Evolutionary conservation across 257 asterid genomes (phyloP).

Genomic region (Ilex aquifolium): DNA sequence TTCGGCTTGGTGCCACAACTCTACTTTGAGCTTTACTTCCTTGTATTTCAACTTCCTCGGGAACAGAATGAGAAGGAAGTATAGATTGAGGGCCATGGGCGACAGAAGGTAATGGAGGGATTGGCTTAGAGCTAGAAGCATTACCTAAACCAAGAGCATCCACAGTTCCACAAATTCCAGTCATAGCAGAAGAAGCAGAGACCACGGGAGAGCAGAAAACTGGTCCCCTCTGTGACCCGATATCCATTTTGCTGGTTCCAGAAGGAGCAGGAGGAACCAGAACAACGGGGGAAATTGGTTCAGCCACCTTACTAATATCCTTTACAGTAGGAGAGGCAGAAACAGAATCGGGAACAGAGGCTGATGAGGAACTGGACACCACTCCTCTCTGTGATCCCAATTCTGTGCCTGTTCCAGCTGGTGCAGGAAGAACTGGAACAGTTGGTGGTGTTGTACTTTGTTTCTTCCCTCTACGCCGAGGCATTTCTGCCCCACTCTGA

Average conservation of each 20-base stretch:
- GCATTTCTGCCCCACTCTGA: constrained; percentile 57
- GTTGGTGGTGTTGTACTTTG: constrained; percentile 31
- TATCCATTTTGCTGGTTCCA: constrained; percentile 22
- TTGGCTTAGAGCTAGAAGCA: constrained; percentile 29
- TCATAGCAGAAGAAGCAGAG: constrained; percentile 26
- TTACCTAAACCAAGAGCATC: constrained; percentile 30
- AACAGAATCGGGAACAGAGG: constrained; percentile 10
- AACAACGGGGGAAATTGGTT: constrained; percentile 16
- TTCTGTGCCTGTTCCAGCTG: constrained; percentile 10
- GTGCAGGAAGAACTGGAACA: constrained; percentile 26
- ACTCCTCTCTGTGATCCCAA: constrained; percentile 9
- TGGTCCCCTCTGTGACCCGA: constrained; percentile 24
- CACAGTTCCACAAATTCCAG: constrained; percentile 21
- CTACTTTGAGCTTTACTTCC: constrained; percentile 53
- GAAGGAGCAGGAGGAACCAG: constrained; percentile 30
- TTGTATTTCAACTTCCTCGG: constrained; percentile 53
- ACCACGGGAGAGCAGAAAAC: constrained; percentile 20
- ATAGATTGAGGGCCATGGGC: constrained; percentile 26
- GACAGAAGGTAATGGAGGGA: constrained; percentile 28
- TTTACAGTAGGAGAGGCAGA: too few relatives aligned
- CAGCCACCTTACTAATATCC: too few relatives aligned
- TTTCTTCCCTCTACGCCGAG: constrained; percentile 72
- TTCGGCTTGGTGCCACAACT: constrained; percentile 56
- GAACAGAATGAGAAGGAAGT: constrained; percentile 30
- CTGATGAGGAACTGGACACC: constrained; percentile 20